These are phyloP conservation scores for Erodium texanum DNA, from an alignment of 441 rosid species.

Conservation along the genomic window DNA sequence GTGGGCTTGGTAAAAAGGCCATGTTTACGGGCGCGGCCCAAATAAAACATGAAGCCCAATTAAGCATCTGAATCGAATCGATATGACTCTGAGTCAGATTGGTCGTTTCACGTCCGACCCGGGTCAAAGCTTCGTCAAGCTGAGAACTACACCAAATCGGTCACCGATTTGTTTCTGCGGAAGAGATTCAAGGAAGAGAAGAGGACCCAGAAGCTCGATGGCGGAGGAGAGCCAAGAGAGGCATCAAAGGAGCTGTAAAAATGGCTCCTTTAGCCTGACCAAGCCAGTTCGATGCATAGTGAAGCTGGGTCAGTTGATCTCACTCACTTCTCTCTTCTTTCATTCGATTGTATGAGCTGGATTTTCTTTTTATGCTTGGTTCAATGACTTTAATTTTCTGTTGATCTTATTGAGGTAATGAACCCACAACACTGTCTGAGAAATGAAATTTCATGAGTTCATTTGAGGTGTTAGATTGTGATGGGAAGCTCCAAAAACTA, in stretches of 20 bases:
- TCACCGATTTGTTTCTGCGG: background rate
- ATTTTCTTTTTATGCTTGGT: too few species aligned
- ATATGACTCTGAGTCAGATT: background rate
- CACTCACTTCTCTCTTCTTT: background rate
- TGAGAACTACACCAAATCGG: background rate
- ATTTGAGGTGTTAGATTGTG: background rate
- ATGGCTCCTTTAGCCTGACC: background rate
- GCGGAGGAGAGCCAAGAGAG: background rate
- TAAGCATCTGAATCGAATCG: background rate
- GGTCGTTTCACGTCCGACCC: background rate
- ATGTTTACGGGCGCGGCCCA: background rate
- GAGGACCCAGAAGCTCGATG: constrained; percentile 1
- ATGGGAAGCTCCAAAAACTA: background rate
- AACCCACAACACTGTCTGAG: background rate
- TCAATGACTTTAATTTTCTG: background rate
- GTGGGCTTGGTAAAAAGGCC: too few species aligned
- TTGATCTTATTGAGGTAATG: background rate
- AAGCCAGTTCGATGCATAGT: constrained; percentile 6
- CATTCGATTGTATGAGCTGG: background rate
- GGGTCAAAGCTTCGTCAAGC: background rate
- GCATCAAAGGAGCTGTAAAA: background rate
- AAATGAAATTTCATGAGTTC: background rate
- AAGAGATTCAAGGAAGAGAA: background rate
- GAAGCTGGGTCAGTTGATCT: constrained; percentile 2
- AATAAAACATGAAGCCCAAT: background rate